Conservation (phyloP, 108 stramenopile genomes). For the Nannochloropsis gaditana region DNA sequence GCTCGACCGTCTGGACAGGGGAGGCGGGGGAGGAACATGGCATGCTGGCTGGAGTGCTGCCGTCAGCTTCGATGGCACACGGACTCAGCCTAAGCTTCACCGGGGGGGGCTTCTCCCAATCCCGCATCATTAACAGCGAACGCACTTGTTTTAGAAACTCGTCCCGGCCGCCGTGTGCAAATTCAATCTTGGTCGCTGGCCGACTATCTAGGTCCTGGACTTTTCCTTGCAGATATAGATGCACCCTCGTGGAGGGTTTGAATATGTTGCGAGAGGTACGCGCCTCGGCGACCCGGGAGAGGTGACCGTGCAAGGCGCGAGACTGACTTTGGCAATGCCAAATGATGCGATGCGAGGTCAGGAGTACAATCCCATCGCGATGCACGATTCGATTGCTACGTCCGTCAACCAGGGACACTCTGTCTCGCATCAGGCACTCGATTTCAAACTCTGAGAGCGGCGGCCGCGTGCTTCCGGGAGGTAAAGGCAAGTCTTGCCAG, state of each 20-base stretch:
- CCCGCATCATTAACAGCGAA: not conserved
- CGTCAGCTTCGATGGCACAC: not conserved
- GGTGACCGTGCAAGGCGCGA: slow-evolving; percentile 6
- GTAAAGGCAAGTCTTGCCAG: slow-evolving; percentile 7
- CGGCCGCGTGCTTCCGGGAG: not conserved
- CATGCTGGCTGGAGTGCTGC: not conserved
- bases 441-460: not conserved
- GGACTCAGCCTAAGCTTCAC: not conserved
- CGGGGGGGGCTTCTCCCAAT: not conserved
- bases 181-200: slow-evolving; percentile 17
- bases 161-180: slow-evolving; percentile 2
- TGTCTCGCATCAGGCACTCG: slow-evolving; percentile 11
- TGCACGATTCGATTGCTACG: slow-evolving; percentile 1
- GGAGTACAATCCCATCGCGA: not conserved
- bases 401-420: not conserved
- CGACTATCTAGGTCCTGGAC: not conserved
- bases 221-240: not conserved
- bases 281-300: not conserved
- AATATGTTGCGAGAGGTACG: not conserved
- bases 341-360: slow-evolving; percentile 7
- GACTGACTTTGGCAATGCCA: slow-evolving; percentile 17
- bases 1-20: not conserved
- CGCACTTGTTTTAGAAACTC: not conserved
- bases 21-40: not conserved
- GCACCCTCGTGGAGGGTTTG: not conserved